phyloP scores from a whole-genome alignment of 1,284 basidiomycete species.

The Chondrostereum purpureum region DNA sequence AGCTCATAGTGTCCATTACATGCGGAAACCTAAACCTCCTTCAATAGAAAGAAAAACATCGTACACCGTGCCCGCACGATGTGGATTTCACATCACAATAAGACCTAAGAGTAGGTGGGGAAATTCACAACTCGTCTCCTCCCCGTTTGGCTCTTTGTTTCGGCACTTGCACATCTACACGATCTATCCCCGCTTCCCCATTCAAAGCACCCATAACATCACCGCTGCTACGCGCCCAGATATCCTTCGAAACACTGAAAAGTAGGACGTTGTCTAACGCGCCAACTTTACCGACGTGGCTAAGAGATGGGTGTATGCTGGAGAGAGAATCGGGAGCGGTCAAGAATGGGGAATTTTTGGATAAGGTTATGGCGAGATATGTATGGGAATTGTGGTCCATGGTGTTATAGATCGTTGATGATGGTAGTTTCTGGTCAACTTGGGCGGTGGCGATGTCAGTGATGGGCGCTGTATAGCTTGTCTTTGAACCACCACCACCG shows the following conservation, averaged over 20 bases:
- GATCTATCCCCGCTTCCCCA: slow-evolving; percentile 18
- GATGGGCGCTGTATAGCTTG: no score
- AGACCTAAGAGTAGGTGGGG: no score
- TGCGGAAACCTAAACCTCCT: no score
- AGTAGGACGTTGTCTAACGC: slow-evolving; percentile 33
- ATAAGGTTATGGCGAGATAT: slow-evolving; percentile 34
- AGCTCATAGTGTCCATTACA: no score
- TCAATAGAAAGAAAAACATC: no score
- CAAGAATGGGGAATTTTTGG: slow-evolving; percentile 24
- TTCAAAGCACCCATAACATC: slow-evolving; percentile 21
- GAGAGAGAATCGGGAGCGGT: slow-evolving; percentile 23
- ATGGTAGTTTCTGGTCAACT: not conserved
- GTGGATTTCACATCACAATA: no score
- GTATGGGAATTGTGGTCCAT: slow-evolving; percentile 31
- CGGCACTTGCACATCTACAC: slow-evolving; percentile 25
- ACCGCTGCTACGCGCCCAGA: slow-evolving; percentile 27
- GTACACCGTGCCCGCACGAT: no score
- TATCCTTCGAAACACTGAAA: slow-evolving; percentile 31
- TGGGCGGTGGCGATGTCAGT: not conserved
- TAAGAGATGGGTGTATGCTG: slow-evolving; percentile 25
- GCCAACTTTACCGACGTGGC: slow-evolving; percentile 34
- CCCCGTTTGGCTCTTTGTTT: slow-evolving; percentile 25
- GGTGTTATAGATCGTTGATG: not conserved
- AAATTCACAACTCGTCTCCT: slow-evolving; percentile 5
- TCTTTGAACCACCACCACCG: no score